Percentiles rank a stretch among this genome's conserved stretches.
Evolutionary conservation across 257 asterid species (phyloP).

Genomic region (Nicotiana undulata): DNA sequence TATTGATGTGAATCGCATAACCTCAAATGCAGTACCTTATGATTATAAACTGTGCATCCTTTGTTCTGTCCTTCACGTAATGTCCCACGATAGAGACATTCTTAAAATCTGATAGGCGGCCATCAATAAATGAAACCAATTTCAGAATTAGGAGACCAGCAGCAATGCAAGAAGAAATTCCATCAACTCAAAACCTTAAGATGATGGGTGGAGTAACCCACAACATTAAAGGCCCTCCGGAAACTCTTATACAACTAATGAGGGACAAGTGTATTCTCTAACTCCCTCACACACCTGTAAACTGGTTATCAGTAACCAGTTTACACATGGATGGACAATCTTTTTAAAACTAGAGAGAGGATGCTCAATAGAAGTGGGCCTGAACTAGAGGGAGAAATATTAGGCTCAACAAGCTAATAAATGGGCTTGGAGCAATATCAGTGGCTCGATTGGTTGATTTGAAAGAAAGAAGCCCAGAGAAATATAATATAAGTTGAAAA

Average conservation of each 20-base stretch:
- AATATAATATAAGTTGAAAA: neutral
- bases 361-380: neutral
- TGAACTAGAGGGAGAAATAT: neutral
- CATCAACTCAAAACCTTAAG: neutral
- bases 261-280: neutral
- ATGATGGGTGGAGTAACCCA: neutral
- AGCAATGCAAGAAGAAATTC: neutral
- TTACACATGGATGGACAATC: neutral
- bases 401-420: neutral
- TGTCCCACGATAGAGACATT: conserved; percentile 98
- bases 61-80: conserved; percentile 95
- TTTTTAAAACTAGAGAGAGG: neutral
- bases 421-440: neutral
- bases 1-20: neutral
- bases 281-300: neutral
- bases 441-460: neutral
- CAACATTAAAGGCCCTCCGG: neutral
- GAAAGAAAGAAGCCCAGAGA: neutral
- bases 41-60: conserved; percentile 96
- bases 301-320: neutral
- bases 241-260: neutral
- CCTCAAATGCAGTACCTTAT: conserved; percentile 44
- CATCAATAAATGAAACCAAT: neutral
- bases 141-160: neutral
- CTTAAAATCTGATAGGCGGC: conserved; percentile 60